Percentiles rank a stretch among this genome's conserved stretches.
These are phyloP conservation scores for Colletotrichum sp. DNA, from an alignment of 2,329 filamentous ascomycete species.

Conservation along the genomic window DNA sequence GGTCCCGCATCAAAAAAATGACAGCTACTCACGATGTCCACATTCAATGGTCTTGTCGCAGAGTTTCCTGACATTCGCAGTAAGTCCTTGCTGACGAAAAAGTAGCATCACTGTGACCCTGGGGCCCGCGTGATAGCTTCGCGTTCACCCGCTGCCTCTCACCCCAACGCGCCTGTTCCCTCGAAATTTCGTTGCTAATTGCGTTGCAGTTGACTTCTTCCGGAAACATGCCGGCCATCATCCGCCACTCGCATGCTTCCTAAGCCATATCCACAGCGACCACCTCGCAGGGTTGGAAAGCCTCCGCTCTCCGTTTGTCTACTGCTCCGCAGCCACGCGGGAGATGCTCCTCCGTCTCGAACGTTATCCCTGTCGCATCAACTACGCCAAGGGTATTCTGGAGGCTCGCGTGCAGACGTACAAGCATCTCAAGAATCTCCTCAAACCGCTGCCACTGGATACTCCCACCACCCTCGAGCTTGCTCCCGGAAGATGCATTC, in stretches of 20 bases:
- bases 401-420: constrained; percentile 79
- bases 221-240: constrained; percentile 56
- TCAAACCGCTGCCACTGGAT: constrained; percentile 84
- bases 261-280: constrained; percentile 93
- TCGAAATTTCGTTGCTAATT: constrained; percentile 1
- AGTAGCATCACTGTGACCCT: neutral
- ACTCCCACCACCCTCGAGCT: constrained; percentile 81
- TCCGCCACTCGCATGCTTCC: constrained; percentile 80
- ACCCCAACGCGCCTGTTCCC: neutral
- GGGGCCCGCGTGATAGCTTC: neutral
- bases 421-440: constrained; percentile 72
- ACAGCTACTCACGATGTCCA: constrained; percentile 65
- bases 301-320: constrained; percentile 81
- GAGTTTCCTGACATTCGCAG: constrained; percentile 83
- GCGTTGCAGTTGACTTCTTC: constrained; percentile 79
- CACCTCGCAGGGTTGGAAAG: constrained; percentile 83
- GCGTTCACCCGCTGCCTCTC: constrained; percentile 4
- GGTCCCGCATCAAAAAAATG: neutral
- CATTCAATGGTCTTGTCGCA: constrained; percentile 72
- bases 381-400: constrained; percentile 77
- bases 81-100: constrained; percentile 32
- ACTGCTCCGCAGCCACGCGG: constrained; percentile 84
- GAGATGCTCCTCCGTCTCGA: constrained; percentile 83
- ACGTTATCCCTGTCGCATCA: constrained; percentile 79
- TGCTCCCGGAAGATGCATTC: constrained; percentile 68